Conservation (phyloP, 2,329 filamentous ascomycete genomes). For the Trichothecium sympodiale region DNA sequence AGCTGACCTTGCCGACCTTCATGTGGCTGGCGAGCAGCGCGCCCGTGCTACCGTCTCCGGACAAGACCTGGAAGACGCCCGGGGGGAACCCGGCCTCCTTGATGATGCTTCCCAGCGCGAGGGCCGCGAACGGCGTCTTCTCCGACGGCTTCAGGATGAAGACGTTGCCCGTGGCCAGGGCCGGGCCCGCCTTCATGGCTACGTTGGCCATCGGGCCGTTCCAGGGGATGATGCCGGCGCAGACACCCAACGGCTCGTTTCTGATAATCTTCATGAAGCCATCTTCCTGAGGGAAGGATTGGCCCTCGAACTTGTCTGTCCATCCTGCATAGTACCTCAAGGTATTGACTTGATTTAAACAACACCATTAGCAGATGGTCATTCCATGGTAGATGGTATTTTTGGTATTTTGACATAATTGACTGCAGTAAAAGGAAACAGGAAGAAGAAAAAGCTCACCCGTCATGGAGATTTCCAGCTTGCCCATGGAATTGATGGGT, state of each 20-base stretch:
- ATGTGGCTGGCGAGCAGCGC: conserved; percentile 15
- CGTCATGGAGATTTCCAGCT: conserved; percentile 25
- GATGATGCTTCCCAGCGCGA: conserved; percentile 23
- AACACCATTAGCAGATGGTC: too few species aligned
- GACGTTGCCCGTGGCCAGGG: conserved; percentile 29
- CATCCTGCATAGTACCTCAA: conserved; percentile 19
- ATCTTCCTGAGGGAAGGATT: conserved; percentile 29
- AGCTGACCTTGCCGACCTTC: conserved; percentile 45
- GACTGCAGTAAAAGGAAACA: neutral
- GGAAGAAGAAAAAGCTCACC: too few species aligned
- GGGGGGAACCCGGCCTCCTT: conserved; percentile 29
- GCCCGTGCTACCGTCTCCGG: conserved; percentile 25
- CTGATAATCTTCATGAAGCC: conserved; percentile 29
- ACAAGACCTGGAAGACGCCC: conserved; percentile 29
- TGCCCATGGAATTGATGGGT: conserved; percentile 30
- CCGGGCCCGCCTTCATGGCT: conserved; percentile 25
- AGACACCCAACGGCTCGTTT: conserved; percentile 22
- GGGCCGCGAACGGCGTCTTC: conserved; percentile 24
- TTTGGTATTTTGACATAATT: too few species aligned
- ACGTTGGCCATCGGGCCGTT: conserved; percentile 30
- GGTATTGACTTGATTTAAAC: conserved; percentile 1
- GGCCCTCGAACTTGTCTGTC: conserved; percentile 26
- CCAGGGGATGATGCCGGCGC: conserved; percentile 37
- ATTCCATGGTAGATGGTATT: neutral
- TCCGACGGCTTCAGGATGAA: conserved; percentile 33